A percentile compares a stretch with the other conserved stretches of the same genome.
Evolutionary conservation across 345 rosid genomes (phyloP).

Genomic region (Punica granatum): DNA sequence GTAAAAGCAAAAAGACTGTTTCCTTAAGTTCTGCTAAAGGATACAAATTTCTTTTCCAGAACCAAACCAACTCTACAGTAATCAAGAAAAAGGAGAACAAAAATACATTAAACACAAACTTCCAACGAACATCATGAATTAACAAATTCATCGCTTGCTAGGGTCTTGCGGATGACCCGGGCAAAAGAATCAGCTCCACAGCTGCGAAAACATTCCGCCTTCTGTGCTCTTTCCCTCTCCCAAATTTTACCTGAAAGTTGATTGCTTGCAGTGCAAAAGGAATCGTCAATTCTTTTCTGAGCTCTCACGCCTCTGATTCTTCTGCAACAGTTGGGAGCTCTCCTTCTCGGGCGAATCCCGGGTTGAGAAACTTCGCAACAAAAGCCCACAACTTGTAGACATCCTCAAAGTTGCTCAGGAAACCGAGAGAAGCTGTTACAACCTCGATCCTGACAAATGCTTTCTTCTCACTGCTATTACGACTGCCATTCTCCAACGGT

Average conservation of each 20-base stretch:
- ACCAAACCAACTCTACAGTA: constrained; percentile 44
- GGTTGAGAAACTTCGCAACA: constrained; percentile 83
- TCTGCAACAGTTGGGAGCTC: constrained; percentile 73
- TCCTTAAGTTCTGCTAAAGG: constrained; percentile 17
- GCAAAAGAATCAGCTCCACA: constrained; percentile 23
- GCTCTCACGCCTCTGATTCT: constrained; percentile 45
- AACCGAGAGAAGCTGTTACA: constrained; percentile 91
- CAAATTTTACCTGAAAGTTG: neutral
- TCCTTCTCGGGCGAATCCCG: constrained; percentile 57
- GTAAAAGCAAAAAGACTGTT: constrained; percentile 20
- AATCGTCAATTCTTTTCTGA: constrained; percentile 9
- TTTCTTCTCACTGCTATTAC: constrained; percentile 37
- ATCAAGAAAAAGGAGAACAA: constrained; percentile 14
- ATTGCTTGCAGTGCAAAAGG: constrained; percentile 11
- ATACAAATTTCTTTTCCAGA: constrained; percentile 25
- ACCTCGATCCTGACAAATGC: constrained; percentile 80
- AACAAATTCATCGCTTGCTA: constrained; percentile 37
- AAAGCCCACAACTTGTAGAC: constrained; percentile 89
- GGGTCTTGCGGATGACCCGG: constrained; percentile 22
- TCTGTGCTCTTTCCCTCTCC: constrained; percentile 4
- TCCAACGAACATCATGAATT: constrained; percentile 38
- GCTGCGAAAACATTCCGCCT: neutral
- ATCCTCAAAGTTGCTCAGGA: constrained; percentile 93
- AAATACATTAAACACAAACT: constrained; percentile 18
- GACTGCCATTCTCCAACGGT: constrained; percentile 63